Base-by-base conservation (phyloP, 1,139 yeast genomes). In the Candida mesenterica region DNA sequence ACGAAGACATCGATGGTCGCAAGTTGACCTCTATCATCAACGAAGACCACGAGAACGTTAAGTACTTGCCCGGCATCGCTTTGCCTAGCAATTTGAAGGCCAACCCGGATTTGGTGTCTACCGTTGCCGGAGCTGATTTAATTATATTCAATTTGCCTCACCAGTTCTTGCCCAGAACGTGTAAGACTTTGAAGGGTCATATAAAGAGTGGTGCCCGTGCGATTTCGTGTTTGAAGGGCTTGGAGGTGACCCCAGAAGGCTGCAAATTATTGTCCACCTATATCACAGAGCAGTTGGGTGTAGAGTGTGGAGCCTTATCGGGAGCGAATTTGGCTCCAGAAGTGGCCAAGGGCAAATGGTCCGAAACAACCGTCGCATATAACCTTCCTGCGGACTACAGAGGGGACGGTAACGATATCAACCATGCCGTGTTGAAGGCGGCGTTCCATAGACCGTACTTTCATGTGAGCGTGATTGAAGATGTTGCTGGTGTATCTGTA, bases 281-380 rank as follows among this genome's bases (percentile, higher is more conserved):
- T 34, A 69, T 70, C 37, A 62, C 73, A 32, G 75, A 70, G 39
- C 53, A 60, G 34, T 62, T 70, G 45, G 75, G 74, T 16, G 58
- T 70, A 31, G 47, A 53, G 15, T 70, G 76, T 48, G 76, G 76
- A 35, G 74, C 71, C 3, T 63, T 70, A 33, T 65, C 72, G 1
- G 76, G 76, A 6, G 76, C 76, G 20, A 70, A 70, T 50, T 61
- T 70, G 48, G 76, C 76, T 23, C 67, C 68, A 2, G 76, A 70
- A 49, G 71, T 70, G 30, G 75, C 76, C 27, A 57, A 70, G 42
- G 61, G 65, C 40, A 64, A 63, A 44, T 70, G 75, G 75, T 68
- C 75, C 33, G 76, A 70, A 52, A 68, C 76, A 28, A 65, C 75
- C n/a, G 65, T 70, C 24, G 76, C 73, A 24, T 70, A 70, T 51